A percentile compares a stretch with the other conserved stretches of the same genome.
These are phyloP conservation scores for Scleroderma bovista DNA, from an alignment of 768 basidiomycete species.

Conservation along the genomic window DNA sequence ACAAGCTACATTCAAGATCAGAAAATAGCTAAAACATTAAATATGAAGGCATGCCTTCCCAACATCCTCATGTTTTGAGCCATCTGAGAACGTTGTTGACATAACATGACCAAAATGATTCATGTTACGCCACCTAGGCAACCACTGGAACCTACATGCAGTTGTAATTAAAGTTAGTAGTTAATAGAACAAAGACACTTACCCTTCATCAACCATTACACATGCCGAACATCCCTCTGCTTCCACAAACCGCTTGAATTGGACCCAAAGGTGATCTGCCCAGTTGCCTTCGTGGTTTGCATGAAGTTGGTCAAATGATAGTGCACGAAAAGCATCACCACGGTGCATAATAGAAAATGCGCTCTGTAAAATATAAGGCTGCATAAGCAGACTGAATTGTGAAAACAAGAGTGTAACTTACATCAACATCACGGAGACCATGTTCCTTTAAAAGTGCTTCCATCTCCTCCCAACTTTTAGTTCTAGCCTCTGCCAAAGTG, in stretches of 20 bases:
- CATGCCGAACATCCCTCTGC: neutral
- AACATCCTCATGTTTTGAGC: slow-evolving; percentile 32
- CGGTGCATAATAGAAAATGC: neutral
- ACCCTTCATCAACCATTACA: neutral
- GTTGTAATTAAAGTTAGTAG: neutral
- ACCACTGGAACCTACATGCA: neutral
- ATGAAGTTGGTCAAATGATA: slow-evolving; percentile 10
- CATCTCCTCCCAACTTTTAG: neutral
- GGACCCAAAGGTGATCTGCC: slow-evolving; percentile 6
- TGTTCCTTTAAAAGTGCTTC: neutral
- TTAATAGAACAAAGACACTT: neutral
- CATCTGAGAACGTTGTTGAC: slow-evolving; percentile 29
- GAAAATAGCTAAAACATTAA: neutral
- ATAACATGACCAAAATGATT: slow-evolving; percentile 11
- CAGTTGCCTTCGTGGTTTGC: slow-evolving; percentile 6
- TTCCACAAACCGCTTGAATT: neutral
- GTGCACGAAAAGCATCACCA: slow-evolving; percentile 5
- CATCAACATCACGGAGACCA: neutral
- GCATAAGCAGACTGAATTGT: neutral
- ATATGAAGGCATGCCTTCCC: neutral
- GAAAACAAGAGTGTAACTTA: neutral
- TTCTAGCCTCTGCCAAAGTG: neutral
- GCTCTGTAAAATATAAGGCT: neutral
- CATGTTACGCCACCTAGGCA: slow-evolving; percentile 3
- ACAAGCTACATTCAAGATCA: neutral